These are phyloP conservation scores for Aspergillus transmontanensis DNA, from an alignment of 2,329 filamentous ascomycete genomes.

Conservation along the genomic window DNA sequence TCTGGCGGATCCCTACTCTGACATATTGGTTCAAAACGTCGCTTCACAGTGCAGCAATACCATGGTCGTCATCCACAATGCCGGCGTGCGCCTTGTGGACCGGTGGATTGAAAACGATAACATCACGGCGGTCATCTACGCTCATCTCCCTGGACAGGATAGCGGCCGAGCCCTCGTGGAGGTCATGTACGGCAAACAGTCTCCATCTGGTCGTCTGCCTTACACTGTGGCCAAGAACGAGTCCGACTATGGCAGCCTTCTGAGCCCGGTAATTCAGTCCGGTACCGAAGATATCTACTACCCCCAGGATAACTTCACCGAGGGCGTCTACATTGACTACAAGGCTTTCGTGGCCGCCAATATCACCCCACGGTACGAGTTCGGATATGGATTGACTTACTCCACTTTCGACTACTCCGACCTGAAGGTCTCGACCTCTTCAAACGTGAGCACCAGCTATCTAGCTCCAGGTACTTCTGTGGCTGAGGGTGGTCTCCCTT, in stretches of 20 bases:
- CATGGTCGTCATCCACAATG: conserved; percentile 65
- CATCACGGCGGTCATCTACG: conserved; percentile 64
- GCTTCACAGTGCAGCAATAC: conserved; percentile 63
- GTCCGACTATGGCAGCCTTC: conserved; percentile 50
- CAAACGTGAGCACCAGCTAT: too few species aligned
- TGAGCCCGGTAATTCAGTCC: too few species aligned
- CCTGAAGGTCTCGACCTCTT: too few species aligned
- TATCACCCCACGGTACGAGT: too few species aligned
- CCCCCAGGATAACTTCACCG: conserved; percentile 14
- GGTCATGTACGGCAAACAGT: conserved; percentile 31
- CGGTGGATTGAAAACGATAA: conserved; percentile 60
- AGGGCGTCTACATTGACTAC: conserved; percentile 18
- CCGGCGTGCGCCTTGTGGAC: too few species aligned
- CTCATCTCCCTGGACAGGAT: conserved; percentile 59
- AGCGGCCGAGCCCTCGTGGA: conserved; percentile 58
- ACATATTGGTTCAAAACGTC: conserved; percentile 58
- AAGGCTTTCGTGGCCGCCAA: conserved; percentile 9
- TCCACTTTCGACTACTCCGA: too few species aligned
- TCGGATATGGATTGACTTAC: too few species aligned
- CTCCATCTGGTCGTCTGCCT: conserved; percentile 31
- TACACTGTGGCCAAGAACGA: conserved; percentile 62
- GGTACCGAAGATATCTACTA: conserved; percentile 1
- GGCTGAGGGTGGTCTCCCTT: too few species aligned
- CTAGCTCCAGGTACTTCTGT: too few species aligned
- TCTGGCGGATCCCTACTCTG: conserved; percentile 42